Evolutionary conservation across 2,329 filamentous ascomycete species (phyloP).

Genomic region (Pseudocercospora pini-densiflorae): DNA sequence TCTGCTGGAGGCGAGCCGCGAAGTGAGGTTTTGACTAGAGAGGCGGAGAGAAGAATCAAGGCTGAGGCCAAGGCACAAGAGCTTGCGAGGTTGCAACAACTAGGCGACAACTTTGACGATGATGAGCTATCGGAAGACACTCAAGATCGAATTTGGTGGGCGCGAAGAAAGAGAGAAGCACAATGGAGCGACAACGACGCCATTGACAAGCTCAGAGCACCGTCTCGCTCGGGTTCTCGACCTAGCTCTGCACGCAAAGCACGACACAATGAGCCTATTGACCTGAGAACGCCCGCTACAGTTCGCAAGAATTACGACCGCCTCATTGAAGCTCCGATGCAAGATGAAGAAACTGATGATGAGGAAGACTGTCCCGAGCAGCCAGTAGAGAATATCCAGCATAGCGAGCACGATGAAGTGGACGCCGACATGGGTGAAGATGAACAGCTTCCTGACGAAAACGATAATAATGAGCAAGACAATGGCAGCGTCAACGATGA

Average conservation of each 20-base stretch:
- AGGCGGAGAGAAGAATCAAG: slow-evolving; percentile 44
- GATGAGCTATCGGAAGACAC: slow-evolving; percentile 19
- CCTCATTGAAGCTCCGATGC: slow-evolving; percentile 30
- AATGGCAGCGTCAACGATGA: slow-evolving; percentile 40
- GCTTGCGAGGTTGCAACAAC: slow-evolving; percentile 16
- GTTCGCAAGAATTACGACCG: slow-evolving; percentile 11
- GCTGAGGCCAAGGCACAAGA: slow-evolving; percentile 12
- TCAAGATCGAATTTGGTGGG: slow-evolving; percentile 23
- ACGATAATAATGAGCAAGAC: slow-evolving; percentile 19
- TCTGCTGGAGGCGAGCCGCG: slow-evolving; percentile 42
- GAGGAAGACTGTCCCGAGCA: slow-evolving; percentile 22
- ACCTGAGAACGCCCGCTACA: slow-evolving; percentile 11
- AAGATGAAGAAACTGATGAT: slow-evolving; percentile 24
- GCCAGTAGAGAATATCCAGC: slow-evolving; percentile 17
- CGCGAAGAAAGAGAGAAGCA: slow-evolving; percentile 18
- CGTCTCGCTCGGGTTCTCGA: slow-evolving; percentile 11
- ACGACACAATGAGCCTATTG: slow-evolving; percentile 2
- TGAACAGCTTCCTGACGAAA: slow-evolving; percentile 16
- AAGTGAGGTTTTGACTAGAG: slow-evolving; percentile 50
- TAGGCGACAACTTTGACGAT: slow-evolving; percentile 21
- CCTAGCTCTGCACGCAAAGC: slow-evolving; percentile 8
- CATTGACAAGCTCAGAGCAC: slow-evolving; percentile 18
- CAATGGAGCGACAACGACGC: neutral
- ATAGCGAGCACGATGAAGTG: slow-evolving; percentile 22
- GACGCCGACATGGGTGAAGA: slow-evolving; percentile 20